phyloP scores from a whole-genome alignment of 148 eudicot genomes.

The Limonium bicolor region DNA sequence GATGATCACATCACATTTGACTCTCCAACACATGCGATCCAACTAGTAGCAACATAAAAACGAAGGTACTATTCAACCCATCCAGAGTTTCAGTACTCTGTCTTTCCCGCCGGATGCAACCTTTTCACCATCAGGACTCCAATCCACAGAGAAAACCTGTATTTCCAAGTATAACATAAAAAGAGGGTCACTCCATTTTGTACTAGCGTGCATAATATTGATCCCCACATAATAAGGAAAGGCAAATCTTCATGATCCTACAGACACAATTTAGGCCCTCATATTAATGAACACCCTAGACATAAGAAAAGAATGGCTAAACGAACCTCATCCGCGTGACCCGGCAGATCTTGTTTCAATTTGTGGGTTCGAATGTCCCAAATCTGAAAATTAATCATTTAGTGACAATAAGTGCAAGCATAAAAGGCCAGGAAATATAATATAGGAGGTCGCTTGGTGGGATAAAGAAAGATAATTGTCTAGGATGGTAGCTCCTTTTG shows the following conservation, averaged over 20 bases:
- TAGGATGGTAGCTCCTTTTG: no score
- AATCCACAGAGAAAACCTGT: constrained; percentile 89
- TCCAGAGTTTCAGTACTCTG: constrained; percentile 80
- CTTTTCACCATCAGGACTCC: constrained; percentile 99
- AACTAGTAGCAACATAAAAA: background rate
- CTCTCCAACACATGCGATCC: no score
- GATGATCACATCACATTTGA: no score
- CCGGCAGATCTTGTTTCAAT: constrained; percentile 91
- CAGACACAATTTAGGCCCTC: background rate
- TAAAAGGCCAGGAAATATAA: no score
- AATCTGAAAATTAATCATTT: constrained; percentile 35
- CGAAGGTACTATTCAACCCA: constrained; percentile 29
- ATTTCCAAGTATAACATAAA: background rate
- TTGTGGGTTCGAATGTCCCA: constrained; percentile 88
- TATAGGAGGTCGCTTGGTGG: no score
- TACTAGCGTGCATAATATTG: background rate
- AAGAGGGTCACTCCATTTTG: background rate
- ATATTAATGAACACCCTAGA: background rate
- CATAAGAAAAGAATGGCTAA: background rate
- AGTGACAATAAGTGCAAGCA: no score
- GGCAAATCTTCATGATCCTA: background rate
- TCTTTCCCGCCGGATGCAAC: constrained; percentile 95
- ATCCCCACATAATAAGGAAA: background rate
- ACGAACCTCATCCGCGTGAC: constrained; percentile 87
- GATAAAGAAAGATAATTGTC: no score